Evolutionary conservation across 1,284 basidiomycete species (phyloP).

Genomic region (Ustilago trichophora): DNA sequence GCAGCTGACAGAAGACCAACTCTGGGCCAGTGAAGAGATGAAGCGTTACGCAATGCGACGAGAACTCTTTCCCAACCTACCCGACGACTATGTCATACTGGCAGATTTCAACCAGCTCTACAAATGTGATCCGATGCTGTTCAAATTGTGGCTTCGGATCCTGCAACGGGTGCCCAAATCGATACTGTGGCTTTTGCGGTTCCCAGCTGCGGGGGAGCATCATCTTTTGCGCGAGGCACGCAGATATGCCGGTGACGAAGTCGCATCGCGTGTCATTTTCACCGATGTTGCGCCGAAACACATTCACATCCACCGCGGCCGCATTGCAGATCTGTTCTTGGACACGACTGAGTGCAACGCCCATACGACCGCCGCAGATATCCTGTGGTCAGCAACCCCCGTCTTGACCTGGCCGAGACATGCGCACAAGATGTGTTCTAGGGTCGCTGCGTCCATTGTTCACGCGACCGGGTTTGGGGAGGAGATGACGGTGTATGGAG

Average conservation of each 20-base stretch:
- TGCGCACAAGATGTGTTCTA: slow-evolving; percentile 73
- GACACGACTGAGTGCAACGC: slow-evolving; percentile 76
- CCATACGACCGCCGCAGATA: slow-evolving; percentile 74
- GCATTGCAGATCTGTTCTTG: slow-evolving; percentile 74
- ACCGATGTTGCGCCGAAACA: slow-evolving; percentile 73
- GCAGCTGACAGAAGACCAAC: slow-evolving; percentile 41
- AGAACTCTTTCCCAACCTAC: slow-evolving; percentile 69
- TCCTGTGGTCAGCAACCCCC: slow-evolving; percentile 74
- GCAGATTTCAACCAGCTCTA: slow-evolving; percentile 75
- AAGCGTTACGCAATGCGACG: slow-evolving; percentile 70
- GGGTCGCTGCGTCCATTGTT: slow-evolving; percentile 73
- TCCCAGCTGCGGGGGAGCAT: slow-evolving; percentile 72
- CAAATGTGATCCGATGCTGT: slow-evolving; percentile 69
- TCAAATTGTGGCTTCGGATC: slow-evolving; percentile 73
- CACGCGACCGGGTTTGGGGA: slow-evolving; percentile 72
- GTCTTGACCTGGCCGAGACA: slow-evolving; percentile 73
- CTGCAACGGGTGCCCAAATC: slow-evolving; percentile 71
- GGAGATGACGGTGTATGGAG: slow-evolving; percentile 71
- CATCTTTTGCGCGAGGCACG: slow-evolving; percentile 71
- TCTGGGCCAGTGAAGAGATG: slow-evolving; percentile 71
- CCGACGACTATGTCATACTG: slow-evolving; percentile 70
- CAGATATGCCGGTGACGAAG: slow-evolving; percentile 72
- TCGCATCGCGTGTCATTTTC: slow-evolving; percentile 72
- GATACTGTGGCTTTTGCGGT: slow-evolving; percentile 74
- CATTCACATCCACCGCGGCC: slow-evolving; percentile 71